Conservation (phyloP, 331 rosid genomes). For the Pyracantha coccinea region DNA sequence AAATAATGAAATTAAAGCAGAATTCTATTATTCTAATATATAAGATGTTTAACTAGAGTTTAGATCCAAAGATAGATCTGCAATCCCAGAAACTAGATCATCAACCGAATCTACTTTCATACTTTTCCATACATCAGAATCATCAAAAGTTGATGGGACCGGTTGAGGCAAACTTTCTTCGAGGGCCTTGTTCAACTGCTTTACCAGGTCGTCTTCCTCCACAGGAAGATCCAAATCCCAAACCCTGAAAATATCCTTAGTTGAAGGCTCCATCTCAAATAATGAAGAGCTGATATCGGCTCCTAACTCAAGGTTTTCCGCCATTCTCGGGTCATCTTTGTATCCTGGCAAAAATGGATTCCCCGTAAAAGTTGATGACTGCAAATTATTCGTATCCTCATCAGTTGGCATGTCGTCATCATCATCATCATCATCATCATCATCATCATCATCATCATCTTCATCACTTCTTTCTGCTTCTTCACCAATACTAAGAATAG, state of each 20-base stretch:
- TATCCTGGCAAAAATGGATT: slow-evolving; percentile 74
- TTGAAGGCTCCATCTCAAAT: slow-evolving; percentile 26
- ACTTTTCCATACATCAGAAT: slow-evolving; percentile 20
- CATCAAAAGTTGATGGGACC: slow-evolving; percentile 23
- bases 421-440: slow-evolving; percentile 12
- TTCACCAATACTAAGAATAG: slow-evolving; percentile 6
- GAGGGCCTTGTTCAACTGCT: slow-evolving; percentile 45
- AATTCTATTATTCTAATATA: neutral
- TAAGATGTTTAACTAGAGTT: neutral
- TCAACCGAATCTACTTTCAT: slow-evolving; percentile 27
- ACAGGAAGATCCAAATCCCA: slow-evolving; percentile 57
- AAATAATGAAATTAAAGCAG: neutral
- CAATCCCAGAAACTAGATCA: slow-evolving; percentile 32
- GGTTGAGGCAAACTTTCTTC: slow-evolving; percentile 23
- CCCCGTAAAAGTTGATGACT: slow-evolving; percentile 32
- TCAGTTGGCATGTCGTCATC: slow-evolving; percentile 1
- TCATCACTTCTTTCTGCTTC: slow-evolving; percentile 10
- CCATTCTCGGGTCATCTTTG: slow-evolving; percentile 27
- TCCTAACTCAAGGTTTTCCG: slow-evolving; percentile 13
- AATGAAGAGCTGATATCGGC: slow-evolving; percentile 15
- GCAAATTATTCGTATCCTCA: slow-evolving; percentile 12
- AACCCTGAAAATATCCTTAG: slow-evolving; percentile 51
- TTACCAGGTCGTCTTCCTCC: slow-evolving; percentile 56
- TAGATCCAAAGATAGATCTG: slow-evolving; percentile 42
- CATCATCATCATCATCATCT: neutral